Conservation (phyloP, 257 asterid species). For the Solanum pinnatisectum region DNA sequence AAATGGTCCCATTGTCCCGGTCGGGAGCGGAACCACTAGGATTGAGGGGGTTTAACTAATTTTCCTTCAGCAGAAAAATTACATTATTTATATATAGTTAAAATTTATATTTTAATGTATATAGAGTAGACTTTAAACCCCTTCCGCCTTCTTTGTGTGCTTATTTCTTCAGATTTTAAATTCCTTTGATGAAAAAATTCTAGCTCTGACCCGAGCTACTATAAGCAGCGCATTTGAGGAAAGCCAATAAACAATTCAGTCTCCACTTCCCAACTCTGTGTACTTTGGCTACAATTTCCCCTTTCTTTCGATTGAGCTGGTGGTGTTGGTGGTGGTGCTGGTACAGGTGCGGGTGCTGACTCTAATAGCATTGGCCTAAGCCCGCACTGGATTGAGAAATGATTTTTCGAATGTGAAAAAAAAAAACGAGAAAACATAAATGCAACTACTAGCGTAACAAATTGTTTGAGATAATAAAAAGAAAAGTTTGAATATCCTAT, state of each 20-base stretch:
- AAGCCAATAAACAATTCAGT: constrained; percentile 30
- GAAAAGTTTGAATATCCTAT: background rate
- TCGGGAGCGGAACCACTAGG: background rate
- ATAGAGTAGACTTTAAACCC: background rate
- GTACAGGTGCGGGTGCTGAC: background rate
- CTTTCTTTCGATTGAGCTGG: constrained; percentile 4
- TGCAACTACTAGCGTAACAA: background rate
- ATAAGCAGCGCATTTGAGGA: constrained; percentile 14
- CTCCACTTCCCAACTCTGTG: constrained; percentile 20
- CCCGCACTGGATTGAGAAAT: constrained; percentile 9
- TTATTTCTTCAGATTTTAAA: background rate
- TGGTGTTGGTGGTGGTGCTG: background rate
- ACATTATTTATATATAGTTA: background rate
- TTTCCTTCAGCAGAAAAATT: background rate
- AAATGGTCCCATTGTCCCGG: background rate
- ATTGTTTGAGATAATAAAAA: too few species aligned
- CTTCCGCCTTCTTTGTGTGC: background rate
- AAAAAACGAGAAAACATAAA: background rate
- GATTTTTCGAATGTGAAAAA: background rate
- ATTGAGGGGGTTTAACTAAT: background rate
- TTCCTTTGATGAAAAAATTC: background rate
- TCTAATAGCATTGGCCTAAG: background rate
- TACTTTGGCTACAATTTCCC: constrained; percentile 10
- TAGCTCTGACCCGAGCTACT: background rate
- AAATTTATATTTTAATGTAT: background rate